phyloP scores from a whole-genome alignment of 768 basidiomycete genomes.

The Leccinum longicurvipes region DNA sequence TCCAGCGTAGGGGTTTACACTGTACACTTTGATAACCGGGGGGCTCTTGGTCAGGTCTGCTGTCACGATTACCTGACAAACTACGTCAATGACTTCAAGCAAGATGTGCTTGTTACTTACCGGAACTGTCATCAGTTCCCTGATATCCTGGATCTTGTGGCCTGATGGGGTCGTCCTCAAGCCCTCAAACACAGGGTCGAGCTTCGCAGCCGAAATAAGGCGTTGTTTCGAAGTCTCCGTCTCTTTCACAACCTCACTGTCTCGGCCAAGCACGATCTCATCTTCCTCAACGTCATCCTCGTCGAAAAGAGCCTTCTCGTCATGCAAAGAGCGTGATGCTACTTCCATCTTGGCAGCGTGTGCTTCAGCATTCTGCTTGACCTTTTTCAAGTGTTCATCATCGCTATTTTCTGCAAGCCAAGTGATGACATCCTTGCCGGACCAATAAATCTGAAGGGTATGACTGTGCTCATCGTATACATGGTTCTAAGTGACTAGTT shows the following conservation, averaged over 20 bases:
- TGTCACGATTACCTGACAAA: conserved; percentile 80
- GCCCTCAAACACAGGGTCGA: conserved; percentile 80
- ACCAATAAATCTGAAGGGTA: conserved; percentile 95
- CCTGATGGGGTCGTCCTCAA: conserved; percentile 66
- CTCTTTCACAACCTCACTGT: conserved; percentile 36
- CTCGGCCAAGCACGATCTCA: conserved; percentile 74
- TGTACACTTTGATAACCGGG: conserved; percentile 96
- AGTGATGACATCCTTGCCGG: conserved; percentile 85
- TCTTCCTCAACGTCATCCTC: conserved; percentile 81
- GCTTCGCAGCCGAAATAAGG: conserved; percentile 69
- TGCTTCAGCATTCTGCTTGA: conserved; percentile 89
- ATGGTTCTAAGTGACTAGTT: conserved; percentile 62
- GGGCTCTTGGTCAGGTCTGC: conserved; percentile 95
- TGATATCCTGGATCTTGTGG: conserved; percentile 96
- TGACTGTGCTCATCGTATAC: conserved; percentile 95
- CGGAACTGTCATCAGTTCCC: conserved; percentile 89
- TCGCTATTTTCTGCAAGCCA: conserved; percentile 96
- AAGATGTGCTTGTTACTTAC: conserved; percentile 46
- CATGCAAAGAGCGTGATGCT: conserved; percentile 76
- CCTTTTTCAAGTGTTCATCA: conserved; percentile 92
- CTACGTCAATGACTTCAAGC: conserved; percentile 1
- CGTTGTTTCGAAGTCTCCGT: conserved; percentile 76
- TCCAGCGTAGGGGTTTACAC: conserved; percentile 85
- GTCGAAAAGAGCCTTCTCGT: conserved; percentile 85
- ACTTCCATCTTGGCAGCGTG: conserved; percentile 92